A percentile compares a stretch with the other conserved stretches of the same genome.
These are phyloP conservation scores for Echium plantagineum DNA, from an alignment of 257 asterid species.

Conservation along the genomic window DNA sequence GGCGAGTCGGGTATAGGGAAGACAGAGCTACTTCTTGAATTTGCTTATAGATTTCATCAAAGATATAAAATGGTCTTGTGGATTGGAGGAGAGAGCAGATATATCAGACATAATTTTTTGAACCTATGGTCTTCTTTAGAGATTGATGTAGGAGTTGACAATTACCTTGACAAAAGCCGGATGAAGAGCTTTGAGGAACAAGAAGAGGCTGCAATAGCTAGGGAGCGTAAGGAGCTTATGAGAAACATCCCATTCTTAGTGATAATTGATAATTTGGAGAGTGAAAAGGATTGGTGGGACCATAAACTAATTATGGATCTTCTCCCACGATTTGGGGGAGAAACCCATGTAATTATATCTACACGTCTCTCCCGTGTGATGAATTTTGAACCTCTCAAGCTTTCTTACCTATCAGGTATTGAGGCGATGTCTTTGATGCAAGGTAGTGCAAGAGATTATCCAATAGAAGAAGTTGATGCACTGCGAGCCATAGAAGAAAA, in stretches of 20 bases:
- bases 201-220: constrained; percentile 62
- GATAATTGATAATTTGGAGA: constrained; percentile 75
- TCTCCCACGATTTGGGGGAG: constrained; percentile 87
- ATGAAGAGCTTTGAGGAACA: constrained; percentile 73
- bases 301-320: constrained; percentile 81
- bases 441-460: constrained; percentile 56
- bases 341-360: constrained; percentile 74
- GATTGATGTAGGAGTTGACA: constrained; percentile 73
- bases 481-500: constrained; percentile 74
- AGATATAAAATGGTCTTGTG: constrained; percentile 77
- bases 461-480: constrained; percentile 72
- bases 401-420: constrained; percentile 71
- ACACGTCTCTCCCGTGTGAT: constrained; percentile 59
- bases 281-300: constrained; percentile 98
- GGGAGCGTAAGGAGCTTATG: constrained; percentile 79
- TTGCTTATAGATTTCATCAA: constrained; percentile 62
- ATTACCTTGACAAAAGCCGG: constrained; percentile 36
- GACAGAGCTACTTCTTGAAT: constrained; percentile 72
- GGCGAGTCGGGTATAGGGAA: constrained; percentile 86
- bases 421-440: constrained; percentile 92
- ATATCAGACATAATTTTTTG: constrained; percentile 63
- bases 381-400: constrained; percentile 76
- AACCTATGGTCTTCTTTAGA: constrained; percentile 65
- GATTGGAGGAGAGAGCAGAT: constrained; percentile 77
- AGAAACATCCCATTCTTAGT: constrained; percentile 65